phyloP scores from a whole-genome alignment of 768 basidiomycete species.

The Boletus rubroflammeus region DNA sequence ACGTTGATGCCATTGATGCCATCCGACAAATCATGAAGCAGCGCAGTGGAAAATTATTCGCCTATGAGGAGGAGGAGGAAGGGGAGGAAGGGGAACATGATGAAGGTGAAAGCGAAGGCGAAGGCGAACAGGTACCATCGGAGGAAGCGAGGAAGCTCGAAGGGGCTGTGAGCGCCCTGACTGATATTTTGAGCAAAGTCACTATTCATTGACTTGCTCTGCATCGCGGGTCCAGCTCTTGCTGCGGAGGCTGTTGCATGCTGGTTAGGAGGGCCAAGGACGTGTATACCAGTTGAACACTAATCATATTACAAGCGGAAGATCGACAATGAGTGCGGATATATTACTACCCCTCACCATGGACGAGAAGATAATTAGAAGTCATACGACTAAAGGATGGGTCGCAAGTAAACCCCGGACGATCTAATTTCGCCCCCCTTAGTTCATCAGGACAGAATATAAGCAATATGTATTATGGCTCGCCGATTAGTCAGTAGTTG shows the following conservation, averaged over 20 bases:
- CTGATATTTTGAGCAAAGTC: conserved; percentile 65
- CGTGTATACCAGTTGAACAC: conserved; percentile 24
- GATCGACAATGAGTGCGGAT: background rate
- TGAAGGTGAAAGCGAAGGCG: conserved; percentile 18
- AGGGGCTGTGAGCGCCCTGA: conserved; percentile 52
- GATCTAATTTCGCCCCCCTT: background rate
- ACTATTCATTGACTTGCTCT: conserved; percentile 35
- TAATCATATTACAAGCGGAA: conserved; percentile 11
- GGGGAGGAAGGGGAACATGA: conserved; percentile 65
- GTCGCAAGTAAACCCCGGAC: background rate
- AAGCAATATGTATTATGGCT: background rate
- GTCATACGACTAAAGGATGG: background rate
- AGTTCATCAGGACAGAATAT: background rate
- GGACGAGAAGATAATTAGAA: background rate
- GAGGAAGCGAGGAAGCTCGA: conserved; percentile 30
- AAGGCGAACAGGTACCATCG: conserved; percentile 19
- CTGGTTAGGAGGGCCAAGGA: background rate
- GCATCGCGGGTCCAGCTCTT: background rate
- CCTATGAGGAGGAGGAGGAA: conserved; percentile 79
- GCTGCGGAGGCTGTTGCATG: conserved; percentile 1
- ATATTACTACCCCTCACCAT: background rate
- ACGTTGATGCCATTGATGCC: conserved; percentile 49
- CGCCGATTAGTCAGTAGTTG: background rate
- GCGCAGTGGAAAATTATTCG: conserved; percentile 63
- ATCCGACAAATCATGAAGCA: conserved; percentile 53